Conservation (phyloP, 345 rosid genomes). For the Noccaea caerulescens region DNA sequence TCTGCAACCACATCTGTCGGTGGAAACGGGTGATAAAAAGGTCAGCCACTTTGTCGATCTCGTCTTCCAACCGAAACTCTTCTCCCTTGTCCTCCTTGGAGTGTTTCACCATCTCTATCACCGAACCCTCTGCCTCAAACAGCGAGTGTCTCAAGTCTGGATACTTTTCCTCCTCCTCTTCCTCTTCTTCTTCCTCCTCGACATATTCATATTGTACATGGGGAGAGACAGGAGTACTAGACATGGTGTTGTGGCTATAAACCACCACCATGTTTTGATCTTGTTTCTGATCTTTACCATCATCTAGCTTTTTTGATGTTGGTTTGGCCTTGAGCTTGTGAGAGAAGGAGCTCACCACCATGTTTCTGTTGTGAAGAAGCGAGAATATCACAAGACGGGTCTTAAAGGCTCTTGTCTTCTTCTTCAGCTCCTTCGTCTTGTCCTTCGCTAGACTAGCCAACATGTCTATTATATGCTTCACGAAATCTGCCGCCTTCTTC, state of each 20-base stretch:
- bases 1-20: conserved; percentile 76
- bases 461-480: conserved; percentile 52
- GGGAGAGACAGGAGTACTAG: conserved; percentile 38
- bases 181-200: conserved; percentile 23
- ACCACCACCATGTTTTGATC: conserved; percentile 40
- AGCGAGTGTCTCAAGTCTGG: conserved; percentile 63
- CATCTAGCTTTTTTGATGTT: conserved; percentile 32
- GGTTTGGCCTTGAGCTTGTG: conserved; percentile 54
- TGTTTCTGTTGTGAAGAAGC: conserved; percentile 58
- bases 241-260: conserved; percentile 37
- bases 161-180: conserved; percentile 47
- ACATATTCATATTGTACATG: conserved; percentile 21
- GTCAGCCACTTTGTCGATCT: conserved; percentile 79
- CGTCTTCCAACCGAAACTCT: conserved; percentile 79
- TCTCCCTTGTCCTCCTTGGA: conserved; percentile 65
- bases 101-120: conserved; percentile 73
- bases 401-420: conserved; percentile 61
- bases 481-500: conserved; percentile 51
- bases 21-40: conserved; percentile 75
- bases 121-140: conserved; percentile 68
- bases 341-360: conserved; percentile 53
- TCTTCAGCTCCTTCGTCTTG: conserved; percentile 60
- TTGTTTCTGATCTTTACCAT: conserved; percentile 11
- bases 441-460: conserved; percentile 47
- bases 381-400: conserved; percentile 68